phyloP scores from a whole-genome alignment of 2,329 filamentous ascomycete species.

The Septoria linicola region DNA sequence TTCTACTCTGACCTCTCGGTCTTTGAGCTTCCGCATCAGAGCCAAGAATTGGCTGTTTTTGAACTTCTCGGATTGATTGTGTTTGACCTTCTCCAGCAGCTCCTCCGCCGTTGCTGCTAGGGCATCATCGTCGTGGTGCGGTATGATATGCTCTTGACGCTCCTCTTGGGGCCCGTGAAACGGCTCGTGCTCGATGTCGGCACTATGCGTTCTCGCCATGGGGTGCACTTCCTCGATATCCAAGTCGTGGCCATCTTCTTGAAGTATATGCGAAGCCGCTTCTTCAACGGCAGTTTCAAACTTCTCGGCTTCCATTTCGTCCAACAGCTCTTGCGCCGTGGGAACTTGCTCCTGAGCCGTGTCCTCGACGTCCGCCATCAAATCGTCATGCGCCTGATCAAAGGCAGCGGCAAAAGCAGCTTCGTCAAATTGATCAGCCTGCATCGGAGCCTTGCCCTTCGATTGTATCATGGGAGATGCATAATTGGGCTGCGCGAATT shows the following conservation, averaged over 20 bases:
- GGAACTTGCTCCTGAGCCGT: slow-evolving; percentile 20
- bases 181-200: slow-evolving; percentile 22
- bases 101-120: slow-evolving; percentile 70
- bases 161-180: slow-evolving; percentile 14
- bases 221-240: slow-evolving; percentile 19
- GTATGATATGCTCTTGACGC: slow-evolving; percentile 17
- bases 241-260: slow-evolving; percentile 23
- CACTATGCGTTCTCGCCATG: slow-evolving; percentile 15
- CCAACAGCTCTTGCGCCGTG: slow-evolving; percentile 15
- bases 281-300: slow-evolving; percentile 24
- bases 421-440: slow-evolving; percentile 50
- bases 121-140: slow-evolving; percentile 58
- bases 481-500: slow-evolving; percentile 29
- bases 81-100: slow-evolving; percentile 66
- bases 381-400: slow-evolving; percentile 47
- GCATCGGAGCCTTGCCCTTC: slow-evolving; percentile 38
- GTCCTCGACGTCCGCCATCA: slow-evolving; percentile 32
- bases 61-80: slow-evolving; percentile 72
- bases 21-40: slow-evolving; percentile 73
- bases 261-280: slow-evolving; percentile 25
- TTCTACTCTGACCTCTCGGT: slow-evolving; percentile 69
- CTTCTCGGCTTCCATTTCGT: slow-evolving; percentile 24
- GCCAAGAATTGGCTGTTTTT: slow-evolving; percentile 73
- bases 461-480: slow-evolving; percentile 19
- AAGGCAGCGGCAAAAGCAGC: slow-evolving; percentile 58